Evolutionary conservation across 495 filamentous ascomycete species (phyloP), one percentile per base, ranked within the genome.

Genomic region (Apodospora peruviana): DNA sequence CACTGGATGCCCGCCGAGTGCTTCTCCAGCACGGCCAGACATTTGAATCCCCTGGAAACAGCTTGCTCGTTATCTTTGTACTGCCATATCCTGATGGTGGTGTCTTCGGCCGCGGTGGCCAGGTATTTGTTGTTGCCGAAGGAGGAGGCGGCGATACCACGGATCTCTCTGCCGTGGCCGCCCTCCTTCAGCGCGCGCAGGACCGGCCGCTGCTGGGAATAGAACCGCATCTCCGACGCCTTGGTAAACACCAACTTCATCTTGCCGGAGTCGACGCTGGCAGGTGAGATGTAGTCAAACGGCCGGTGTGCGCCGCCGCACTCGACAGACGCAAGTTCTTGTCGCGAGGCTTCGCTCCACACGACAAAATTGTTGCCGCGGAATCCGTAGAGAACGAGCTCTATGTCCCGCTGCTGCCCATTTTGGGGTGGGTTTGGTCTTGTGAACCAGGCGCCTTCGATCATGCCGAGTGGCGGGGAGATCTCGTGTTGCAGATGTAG

Each of bases 31-130:
- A 84, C 75, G n/a, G 79, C 76, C 7, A 84, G 52, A 51, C 81
- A 86, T 37, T 55, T 72, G 51, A 80, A 44, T 1, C 43, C 32
- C 4, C 40, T 14, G 1, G 35, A 5, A 11, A 4, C 14, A 7
- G 10, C 27, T 48, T 53, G 43, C 5, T 17, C 16, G 40, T 25
- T 12, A 44, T 52, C 43, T 1, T 12, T 27, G 19, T 68, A 67
- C n/a, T 63, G 56, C 68, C 79, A 87, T 20, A 97, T 76, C 17
- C 87, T 79, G 50, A 97, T 85, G 0, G 78, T 71, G 0, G 94
- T 97, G 56, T 97, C 93, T 66, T 97, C 93, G 0, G 88, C 85
- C 0, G 87, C 93, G 0, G 91, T 97, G 1, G 87, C 91, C 34
- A 95, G 64, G 16, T 83, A 67, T 7, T 53, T 53, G 24, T 53